These are phyloP conservation scores for Aureobasidium sp. DNA, from an alignment of 2,329 filamentous ascomycete genomes.

Conservation along the genomic window DNA sequence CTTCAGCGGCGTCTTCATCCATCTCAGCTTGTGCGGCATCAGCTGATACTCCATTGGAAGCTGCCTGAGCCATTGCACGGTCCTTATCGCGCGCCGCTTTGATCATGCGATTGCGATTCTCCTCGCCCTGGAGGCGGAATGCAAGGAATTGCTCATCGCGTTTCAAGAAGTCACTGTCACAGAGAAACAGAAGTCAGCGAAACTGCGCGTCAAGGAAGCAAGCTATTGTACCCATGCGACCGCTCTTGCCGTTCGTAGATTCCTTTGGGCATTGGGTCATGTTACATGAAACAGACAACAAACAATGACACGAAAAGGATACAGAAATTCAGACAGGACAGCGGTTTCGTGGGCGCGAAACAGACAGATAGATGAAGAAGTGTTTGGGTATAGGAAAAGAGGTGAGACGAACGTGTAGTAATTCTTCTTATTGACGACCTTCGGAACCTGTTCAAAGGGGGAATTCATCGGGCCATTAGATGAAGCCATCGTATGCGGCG, in stretches of 20 bases:
- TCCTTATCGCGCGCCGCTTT: slow-evolving; percentile 83
- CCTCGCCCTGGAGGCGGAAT: slow-evolving; percentile 79
- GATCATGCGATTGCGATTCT: slow-evolving; percentile 72
- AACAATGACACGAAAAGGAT: neutral
- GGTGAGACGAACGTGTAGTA: slow-evolving; percentile 74
- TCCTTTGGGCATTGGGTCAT: slow-evolving; percentile 12
- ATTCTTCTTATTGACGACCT: slow-evolving; percentile 95
- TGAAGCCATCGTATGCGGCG: slow-evolving; percentile 12
- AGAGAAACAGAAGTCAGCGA: slow-evolving; percentile 8
- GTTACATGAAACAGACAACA: neutral
- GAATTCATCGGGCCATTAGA: slow-evolving; percentile 10
- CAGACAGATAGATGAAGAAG: neutral
- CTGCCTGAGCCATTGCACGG: slow-evolving; percentile 68
- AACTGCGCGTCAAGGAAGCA: neutral
- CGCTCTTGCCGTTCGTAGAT: slow-evolving; percentile 12
- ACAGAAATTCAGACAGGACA: neutral
- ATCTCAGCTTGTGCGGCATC: slow-evolving; percentile 28
- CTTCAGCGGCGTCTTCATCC: slow-evolving; percentile 47
- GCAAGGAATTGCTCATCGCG: slow-evolving; percentile 94
- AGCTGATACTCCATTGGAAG: slow-evolving; percentile 56
- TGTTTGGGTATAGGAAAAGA: neutral
- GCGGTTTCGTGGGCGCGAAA: neutral
- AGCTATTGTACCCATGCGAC: slow-evolving; percentile 8
- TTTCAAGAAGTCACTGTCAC: slow-evolving; percentile 83
- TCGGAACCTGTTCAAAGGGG: slow-evolving; percentile 8